phyloP scores from a whole-genome alignment of 257 asterid species.

The Knoxia roxburghii region DNA sequence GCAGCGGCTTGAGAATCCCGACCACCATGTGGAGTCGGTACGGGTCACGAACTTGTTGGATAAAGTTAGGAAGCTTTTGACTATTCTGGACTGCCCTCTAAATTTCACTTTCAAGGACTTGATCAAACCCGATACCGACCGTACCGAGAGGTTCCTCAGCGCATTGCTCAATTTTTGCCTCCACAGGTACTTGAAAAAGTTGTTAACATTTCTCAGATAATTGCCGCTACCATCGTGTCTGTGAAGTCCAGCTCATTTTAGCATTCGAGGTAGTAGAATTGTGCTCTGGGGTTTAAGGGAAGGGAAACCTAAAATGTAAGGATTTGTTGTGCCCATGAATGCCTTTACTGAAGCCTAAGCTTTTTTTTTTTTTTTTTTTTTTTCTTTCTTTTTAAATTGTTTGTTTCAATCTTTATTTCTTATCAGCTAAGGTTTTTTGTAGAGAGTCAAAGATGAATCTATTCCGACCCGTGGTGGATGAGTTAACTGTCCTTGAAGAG shows the following conservation, averaged over 20 bases:
- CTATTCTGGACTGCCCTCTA: conserved; percentile 50
- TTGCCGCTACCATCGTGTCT: neutral
- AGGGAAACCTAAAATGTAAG: neutral
- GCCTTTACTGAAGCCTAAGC: neutral
- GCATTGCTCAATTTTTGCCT: conserved; percentile 72
- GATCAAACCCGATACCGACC: conserved; percentile 70
- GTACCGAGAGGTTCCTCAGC: conserved; percentile 64
- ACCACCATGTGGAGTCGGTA: conserved; percentile 56
- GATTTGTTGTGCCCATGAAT: neutral
- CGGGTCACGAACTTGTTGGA: conserved; percentile 46
- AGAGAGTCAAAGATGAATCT: conserved; percentile 49
- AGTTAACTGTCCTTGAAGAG: conserved; percentile 47
- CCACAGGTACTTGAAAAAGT: conserved; percentile 38
- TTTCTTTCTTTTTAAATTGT: no score
- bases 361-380: neutral
- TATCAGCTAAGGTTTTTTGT: conserved; percentile 3
- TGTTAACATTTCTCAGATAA: neutral
- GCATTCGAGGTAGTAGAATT: neutral
- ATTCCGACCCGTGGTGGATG: conserved; percentile 51
- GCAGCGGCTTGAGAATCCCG: conserved; percentile 77
- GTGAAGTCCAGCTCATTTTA: neutral
- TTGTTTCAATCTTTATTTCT: neutral
- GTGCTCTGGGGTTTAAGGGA: neutral
- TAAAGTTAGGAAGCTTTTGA: conserved; percentile 41
- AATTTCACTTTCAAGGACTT: conserved; percentile 60